These are phyloP conservation scores for Penicillium glabrum DNA, from an alignment of 2,329 filamentous ascomycete species.

Conservation along the genomic window DNA sequence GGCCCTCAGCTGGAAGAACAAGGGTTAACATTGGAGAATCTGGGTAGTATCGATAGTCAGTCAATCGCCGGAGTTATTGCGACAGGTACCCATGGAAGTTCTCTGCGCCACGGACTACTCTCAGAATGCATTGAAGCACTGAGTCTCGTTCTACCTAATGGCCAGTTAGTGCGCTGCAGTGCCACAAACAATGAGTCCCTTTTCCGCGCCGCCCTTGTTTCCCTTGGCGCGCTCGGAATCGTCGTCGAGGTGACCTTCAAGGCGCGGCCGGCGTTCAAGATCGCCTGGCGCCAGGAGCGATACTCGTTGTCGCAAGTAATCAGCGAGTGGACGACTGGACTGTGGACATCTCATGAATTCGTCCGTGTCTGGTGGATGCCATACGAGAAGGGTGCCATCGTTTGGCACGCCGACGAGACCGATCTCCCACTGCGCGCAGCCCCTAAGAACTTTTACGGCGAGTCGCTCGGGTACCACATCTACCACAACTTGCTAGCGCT, in stretches of 20 bases:
- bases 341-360: slow-evolving; percentile 87
- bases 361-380: slow-evolving; percentile 98
- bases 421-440: slow-evolving; percentile 60
- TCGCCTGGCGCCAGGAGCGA: slow-evolving; percentile 82
- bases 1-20: slow-evolving; percentile 70
- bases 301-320: slow-evolving; percentile 69
- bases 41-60: slow-evolving; percentile 94
- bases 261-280: slow-evolving; percentile 76
- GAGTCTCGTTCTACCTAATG: slow-evolving; percentile 79
- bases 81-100: slow-evolving; percentile 91
- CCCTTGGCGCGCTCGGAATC: slow-evolving; percentile 85
- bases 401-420: slow-evolving; percentile 86
- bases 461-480: slow-evolving; percentile 76
- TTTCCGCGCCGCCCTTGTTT: slow-evolving; percentile 84
- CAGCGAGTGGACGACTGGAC: slow-evolving; percentile 65
- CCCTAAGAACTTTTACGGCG: slow-evolving; percentile 75
- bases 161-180: slow-evolving; percentile 70
- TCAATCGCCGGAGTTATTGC: slow-evolving; percentile 89
- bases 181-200: slow-evolving; percentile 68
- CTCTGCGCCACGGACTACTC: slow-evolving; percentile 77
- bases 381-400: slow-evolving; percentile 81
- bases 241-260: slow-evolving; percentile 86
- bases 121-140: slow-evolving; percentile 74
- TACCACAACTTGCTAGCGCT: slow-evolving; percentile 90
- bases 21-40: slow-evolving; percentile 82